These are phyloP conservation scores for Alternaria sp. DNA, from an alignment of 2,329 filamentous ascomycete species.

Conservation along the genomic window DNA sequence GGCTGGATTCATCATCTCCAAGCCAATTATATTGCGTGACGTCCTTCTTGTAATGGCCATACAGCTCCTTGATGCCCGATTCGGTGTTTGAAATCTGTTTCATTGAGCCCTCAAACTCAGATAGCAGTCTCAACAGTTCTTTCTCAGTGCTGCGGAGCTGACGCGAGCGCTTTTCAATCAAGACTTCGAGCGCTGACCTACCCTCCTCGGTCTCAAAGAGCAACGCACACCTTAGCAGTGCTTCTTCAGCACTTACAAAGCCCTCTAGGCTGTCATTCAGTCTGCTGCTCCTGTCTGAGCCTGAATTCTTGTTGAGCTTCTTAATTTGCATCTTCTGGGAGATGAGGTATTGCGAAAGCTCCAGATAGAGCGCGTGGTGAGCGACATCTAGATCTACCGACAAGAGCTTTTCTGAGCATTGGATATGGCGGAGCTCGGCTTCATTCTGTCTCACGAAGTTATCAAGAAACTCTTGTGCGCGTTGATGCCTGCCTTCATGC, in stretches of 20 bases:
- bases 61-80: constrained; percentile 22
- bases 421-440: constrained; percentile 48
- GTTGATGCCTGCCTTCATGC: constrained; percentile 60
- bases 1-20: constrained; percentile 32
- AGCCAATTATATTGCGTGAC: constrained; percentile 27
- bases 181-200: constrained; percentile 22
- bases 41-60: constrained; percentile 29
- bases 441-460: constrained; percentile 59
- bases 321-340: constrained; percentile 60
- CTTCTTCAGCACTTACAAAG: constrained; percentile 60
- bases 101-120: constrained; percentile 29
- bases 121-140: constrained; percentile 25
- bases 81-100: background rate
- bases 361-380: constrained; percentile 64
- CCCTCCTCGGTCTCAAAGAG: constrained; percentile 24
- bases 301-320: constrained; percentile 47
- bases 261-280: constrained; percentile 59
- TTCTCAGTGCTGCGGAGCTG: constrained; percentile 22
- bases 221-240: constrained; percentile 59
- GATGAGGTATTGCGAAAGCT: constrained; percentile 64
- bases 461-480: constrained; percentile 66
- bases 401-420: constrained; percentile 55
- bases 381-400: constrained; percentile 56
- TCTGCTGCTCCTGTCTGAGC: constrained; percentile 50
- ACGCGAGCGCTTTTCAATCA: constrained; percentile 25